Conservation (phyloP, 768 basidiomycete genomes). For the Naematelia aurantialba region DNA sequence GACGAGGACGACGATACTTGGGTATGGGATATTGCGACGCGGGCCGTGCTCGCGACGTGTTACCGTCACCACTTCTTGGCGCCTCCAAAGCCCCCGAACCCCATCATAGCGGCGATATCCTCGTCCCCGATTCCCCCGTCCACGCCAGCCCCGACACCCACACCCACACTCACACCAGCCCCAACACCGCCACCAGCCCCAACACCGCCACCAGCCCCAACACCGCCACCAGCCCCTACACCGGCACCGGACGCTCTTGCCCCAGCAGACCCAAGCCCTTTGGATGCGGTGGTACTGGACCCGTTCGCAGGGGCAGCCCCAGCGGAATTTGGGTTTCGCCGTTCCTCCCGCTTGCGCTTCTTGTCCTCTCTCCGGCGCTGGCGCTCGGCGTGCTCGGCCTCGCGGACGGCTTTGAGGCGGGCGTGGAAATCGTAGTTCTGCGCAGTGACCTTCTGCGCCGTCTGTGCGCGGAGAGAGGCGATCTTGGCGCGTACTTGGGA, state of each 20-base stretch:
- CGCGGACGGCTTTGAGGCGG: constrained; percentile 75
- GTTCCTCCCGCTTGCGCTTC: constrained; percentile 70
- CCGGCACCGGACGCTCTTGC: not conserved
- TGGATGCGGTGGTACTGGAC: constrained; percentile 54
- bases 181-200: too few species aligned
- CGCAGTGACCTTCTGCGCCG: constrained; percentile 71
- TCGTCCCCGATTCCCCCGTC: constrained; percentile 54
- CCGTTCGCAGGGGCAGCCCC: too few species aligned
- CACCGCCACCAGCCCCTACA: too few species aligned
- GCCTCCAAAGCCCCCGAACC: constrained; percentile 79
- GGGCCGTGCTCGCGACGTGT: too few species aligned
- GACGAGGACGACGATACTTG: too few species aligned
- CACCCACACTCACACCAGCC: too few species aligned
- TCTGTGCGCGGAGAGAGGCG: constrained; percentile 78
- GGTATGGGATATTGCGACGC: too few species aligned
- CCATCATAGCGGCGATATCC: constrained; percentile 80
- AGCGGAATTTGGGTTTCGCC: constrained; percentile 62
- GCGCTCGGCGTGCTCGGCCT: constrained; percentile 64
- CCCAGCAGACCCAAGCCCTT: not conserved
- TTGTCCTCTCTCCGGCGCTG: constrained; percentile 50
- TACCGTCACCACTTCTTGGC: constrained; percentile 18
- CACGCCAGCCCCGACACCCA: too few species aligned
- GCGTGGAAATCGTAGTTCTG: constrained; percentile 94
- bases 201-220: too few species aligned
- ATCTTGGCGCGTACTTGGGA: constrained; percentile 90